phyloP scores from a whole-genome alignment of 1,284 basidiomycete species.

The Xerocomus minutiporus region DNA sequence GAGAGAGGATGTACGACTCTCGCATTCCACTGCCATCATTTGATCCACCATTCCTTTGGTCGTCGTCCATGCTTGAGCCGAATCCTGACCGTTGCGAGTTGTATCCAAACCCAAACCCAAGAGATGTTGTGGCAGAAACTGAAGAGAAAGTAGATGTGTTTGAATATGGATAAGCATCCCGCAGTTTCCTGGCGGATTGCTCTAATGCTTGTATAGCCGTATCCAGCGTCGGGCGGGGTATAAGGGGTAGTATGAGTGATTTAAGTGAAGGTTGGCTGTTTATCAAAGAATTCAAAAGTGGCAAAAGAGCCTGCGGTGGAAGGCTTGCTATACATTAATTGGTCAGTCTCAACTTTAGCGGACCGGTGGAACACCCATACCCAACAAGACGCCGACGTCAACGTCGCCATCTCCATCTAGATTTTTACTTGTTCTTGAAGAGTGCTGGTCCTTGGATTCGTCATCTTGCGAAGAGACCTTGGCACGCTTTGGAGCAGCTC shows the following conservation, averaged over 20 bases:
- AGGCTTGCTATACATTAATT: constrained; percentile 51
- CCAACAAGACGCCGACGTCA: constrained; percentile 74
- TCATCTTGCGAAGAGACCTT: constrained; percentile 42
- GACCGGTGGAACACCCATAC: constrained; percentile 38
- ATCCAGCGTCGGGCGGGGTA: constrained; percentile 73
- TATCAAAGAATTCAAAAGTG: constrained; percentile 63
- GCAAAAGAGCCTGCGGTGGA: constrained; percentile 67
- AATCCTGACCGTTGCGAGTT: constrained; percentile 23
- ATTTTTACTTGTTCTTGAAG: constrained; percentile 45
- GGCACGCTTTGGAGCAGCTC: constrained; percentile 61
- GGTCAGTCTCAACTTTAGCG: constrained; percentile 13
- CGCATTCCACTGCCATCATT: constrained; percentile 54
- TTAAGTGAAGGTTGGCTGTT: constrained; percentile 64
- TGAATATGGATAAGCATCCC: constrained; percentile 78
- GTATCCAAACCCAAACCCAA: constrained; percentile 49
- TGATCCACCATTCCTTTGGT: constrained; percentile 18
- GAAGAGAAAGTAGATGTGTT: constrained; percentile 41
- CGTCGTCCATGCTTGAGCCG: constrained; percentile 25
- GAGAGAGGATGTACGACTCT: constrained; percentile 68
- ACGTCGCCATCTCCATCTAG: constrained; percentile 44
- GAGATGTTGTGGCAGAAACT: constrained; percentile 31
- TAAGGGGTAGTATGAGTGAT: constrained; percentile 61
- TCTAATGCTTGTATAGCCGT: constrained; percentile 65
- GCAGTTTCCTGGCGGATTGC: constrained; percentile 63
- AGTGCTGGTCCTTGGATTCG: constrained; percentile 38